Conservation (phyloP, 495 filamentous ascomycete genomes). For the Staphylotrichum tortipilum region DNA sequence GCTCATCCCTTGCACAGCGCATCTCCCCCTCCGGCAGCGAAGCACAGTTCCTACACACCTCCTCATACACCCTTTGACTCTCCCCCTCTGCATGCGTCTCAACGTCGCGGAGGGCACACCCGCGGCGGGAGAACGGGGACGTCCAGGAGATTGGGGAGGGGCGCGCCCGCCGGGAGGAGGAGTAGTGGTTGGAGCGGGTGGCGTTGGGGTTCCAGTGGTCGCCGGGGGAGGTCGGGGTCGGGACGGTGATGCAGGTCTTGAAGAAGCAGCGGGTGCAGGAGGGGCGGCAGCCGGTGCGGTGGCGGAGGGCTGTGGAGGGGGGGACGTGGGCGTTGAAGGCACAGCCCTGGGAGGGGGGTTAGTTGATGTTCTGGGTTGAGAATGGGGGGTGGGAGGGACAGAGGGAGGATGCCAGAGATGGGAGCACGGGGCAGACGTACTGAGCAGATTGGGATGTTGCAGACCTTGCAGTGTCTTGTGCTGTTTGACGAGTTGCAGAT, state of each 20-base stretch:
- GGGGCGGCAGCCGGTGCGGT: background rate
- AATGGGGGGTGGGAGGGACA: background rate
- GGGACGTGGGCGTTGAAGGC: background rate
- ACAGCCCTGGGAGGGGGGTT: background rate
- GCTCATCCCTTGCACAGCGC: background rate
- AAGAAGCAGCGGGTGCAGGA: background rate
- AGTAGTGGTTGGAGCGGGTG: background rate
- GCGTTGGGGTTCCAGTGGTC: background rate
- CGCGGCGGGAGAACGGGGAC: too few species aligned
- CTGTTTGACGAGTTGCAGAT: background rate
- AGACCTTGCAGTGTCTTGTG: background rate
- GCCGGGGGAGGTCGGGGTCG: background rate
- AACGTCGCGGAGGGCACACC: too few species aligned
- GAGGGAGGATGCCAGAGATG: too few species aligned
- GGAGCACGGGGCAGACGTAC: background rate
- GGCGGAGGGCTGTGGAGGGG: background rate
- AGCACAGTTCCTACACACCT: background rate
- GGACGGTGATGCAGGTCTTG: background rate
- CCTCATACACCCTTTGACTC: background rate
- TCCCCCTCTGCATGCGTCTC: too few species aligned
- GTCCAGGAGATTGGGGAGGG: too few species aligned
- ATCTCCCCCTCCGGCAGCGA: background rate
- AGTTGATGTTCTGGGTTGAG: background rate
- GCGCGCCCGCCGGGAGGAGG: too few species aligned
- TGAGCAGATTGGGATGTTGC: constrained; percentile 1